Evolutionary conservation across 495 filamentous ascomycete genomes (phyloP), one percentile per base, ranked within the genome.

Genomic region (Xylaria intraflava): DNA sequence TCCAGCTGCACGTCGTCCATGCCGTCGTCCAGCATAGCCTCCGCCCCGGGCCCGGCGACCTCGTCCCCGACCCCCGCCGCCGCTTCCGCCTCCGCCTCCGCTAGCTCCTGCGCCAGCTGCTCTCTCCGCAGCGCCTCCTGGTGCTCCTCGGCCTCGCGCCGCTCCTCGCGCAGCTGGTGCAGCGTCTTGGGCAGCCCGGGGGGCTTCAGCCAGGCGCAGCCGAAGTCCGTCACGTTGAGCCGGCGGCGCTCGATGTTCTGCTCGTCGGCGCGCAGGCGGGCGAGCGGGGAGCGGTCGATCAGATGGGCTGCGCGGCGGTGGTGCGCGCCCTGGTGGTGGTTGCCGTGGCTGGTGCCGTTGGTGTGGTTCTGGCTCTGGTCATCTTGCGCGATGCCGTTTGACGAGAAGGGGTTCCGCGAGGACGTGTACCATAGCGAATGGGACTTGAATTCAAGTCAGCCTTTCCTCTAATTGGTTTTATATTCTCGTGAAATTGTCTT

Each of bases 91-190:
- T 74, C 77, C 3, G 79, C 78, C 33, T 80, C 77, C 3, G 79
- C 83, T 11, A 84, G 75, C 50, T 84, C 83, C 47, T 82, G 79
- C 42, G 81, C 80, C 8, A 84, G 75, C 68, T 80, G 76, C 61
- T 89, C 87, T n/a, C 85, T 77, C 14, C 78, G 72, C 51, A 86
- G 65, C 0, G 82, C 84, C 47, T 84, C 83, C 43, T 85, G 77
- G n/a, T 87, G 83, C 65, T 94, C 89, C 60, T 87, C 84, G 35
- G 83, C 76, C 72, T 94, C 89, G 17, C 85, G 81, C 23, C 83
- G 76, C 74, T 92, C 89, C 62, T 90, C 89, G 51, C 80, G 82
- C 66, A 88, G 74, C 49, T 86, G 85, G 55, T 87, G 79, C 58
- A 89, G 76, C 9, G 88, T 90, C 72, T 90, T 92, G 19, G 76